Evolutionary conservation across 2,329 filamentous ascomycete species (phyloP), one percentile per base, ranked within the genome.

Genomic region (Fusarium subtropicale): DNA sequence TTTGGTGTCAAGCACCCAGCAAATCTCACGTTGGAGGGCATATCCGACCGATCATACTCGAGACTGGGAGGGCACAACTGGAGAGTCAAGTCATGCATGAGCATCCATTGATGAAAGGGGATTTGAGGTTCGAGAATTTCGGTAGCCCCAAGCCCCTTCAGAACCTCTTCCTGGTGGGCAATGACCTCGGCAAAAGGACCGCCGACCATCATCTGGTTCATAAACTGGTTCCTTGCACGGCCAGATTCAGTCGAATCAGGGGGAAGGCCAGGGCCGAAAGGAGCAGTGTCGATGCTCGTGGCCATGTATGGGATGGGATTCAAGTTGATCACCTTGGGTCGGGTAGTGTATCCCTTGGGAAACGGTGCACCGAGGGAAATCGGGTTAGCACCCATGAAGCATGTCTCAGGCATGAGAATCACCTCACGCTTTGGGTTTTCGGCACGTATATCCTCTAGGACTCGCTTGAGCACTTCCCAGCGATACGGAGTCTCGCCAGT

Each of bases 391-490:
- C 81, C 83, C 56, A 78, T 73, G 45, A 78, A 81, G 4, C 77
- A 71, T 4, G 76, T 73, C 68, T 86, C 84, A 34, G 76, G 76
- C n/a, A 86, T 53, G 15, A 84, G 72, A 22, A 86, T 64, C 30
- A 86, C 76, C 31, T 82, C 75, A 11, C 79, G 76, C 6, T 63
- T 66, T 4, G 79, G 77, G 33, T 81, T 74, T 3, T 75, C 57
- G 10, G 74, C 72, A 4, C 76, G 74, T 31, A 80, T 62, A 6
- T 68, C 72, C 71, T 78, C 77, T 16, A 83, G 80, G 4, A 78
- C 75, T 12, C 58, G 61, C 56, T 80, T 79, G 9, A 82, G 45
- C 16, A 76, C 74, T 41, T 73, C 60, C 60, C 79, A 76, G 10
- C 78, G 75, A 6, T 66, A 56, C 1, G 79, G 76, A 6, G 80